Percentiles rank a stretch among this genome's conserved stretches.
Conservation (phyloP, 495 filamentous ascomycete species). For the Neurospora sp. region DNA sequence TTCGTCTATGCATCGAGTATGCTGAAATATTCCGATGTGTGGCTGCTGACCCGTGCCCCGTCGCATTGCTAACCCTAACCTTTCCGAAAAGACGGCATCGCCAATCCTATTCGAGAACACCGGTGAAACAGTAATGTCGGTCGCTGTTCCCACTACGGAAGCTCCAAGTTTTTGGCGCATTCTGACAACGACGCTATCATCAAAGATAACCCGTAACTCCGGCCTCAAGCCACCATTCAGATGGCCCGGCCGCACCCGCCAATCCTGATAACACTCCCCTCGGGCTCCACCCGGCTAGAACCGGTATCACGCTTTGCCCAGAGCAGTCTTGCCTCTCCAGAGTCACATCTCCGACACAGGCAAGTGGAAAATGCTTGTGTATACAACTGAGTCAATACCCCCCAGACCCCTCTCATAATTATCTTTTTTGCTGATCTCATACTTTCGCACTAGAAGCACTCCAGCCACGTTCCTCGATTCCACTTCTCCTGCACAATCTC, state of each 20-base stretch:
- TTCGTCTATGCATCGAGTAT: not conserved
- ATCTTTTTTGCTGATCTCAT: not conserved
- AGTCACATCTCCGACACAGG: not conserved
- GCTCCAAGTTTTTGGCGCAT: not conserved
- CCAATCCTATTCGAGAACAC: not conserved
- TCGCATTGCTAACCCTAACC: not conserved
- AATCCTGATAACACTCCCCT: not conserved
- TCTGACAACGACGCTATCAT: not conserved
- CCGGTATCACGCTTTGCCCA: not conserved
- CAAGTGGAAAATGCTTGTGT: not conserved
- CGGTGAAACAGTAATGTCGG: not conserved
- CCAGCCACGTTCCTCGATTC: not conserved
- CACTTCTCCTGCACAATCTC: not conserved
- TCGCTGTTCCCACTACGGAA: not conserved
- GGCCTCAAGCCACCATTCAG: not conserved
- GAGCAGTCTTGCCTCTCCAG: not conserved
- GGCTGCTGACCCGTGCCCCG: not conserved
- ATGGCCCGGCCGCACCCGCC: not conserved
- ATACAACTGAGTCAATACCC: not conserved
- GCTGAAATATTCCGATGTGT: not conserved
- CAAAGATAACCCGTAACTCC: not conserved
- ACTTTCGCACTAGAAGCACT: not conserved
- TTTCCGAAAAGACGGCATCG: not conserved
- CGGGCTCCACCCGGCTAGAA: not conserved
- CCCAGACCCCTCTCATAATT: not conserved